Evolutionary conservation across 2,329 filamentous ascomycete genomes (phyloP).

Genomic region (Teratosphaeriaceae sp.): DNA sequence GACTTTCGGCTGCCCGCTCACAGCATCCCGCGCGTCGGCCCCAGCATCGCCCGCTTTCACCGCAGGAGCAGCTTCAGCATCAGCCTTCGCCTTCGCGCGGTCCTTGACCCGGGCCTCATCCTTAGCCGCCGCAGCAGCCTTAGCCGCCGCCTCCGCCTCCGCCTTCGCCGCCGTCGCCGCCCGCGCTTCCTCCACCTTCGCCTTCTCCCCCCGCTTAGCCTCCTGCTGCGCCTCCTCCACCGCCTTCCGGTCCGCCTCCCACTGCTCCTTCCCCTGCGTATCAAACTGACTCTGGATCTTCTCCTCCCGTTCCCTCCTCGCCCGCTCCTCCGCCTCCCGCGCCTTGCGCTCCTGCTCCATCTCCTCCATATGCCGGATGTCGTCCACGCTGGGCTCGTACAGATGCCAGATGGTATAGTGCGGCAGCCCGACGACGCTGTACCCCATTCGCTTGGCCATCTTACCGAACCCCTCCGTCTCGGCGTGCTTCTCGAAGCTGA

Average conservation of each 20-base stretch:
- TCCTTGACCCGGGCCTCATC: no score
- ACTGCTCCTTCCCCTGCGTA: slow-evolving; percentile 69
- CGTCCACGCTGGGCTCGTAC: slow-evolving; percentile 97
- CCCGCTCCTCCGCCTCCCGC: slow-evolving; percentile 72
- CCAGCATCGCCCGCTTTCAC: background rate
- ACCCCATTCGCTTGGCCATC: slow-evolving; percentile 97
- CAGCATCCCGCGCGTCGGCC: background rate
- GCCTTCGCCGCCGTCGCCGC: background rate
- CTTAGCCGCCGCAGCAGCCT: background rate
- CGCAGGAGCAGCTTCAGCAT: background rate
- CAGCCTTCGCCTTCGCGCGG: background rate
- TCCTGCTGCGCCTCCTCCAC: slow-evolving; percentile 37
- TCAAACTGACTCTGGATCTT: slow-evolving; percentile 77
- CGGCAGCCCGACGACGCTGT: slow-evolving; percentile 88
- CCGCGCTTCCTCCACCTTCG: slow-evolving; percentile 5
- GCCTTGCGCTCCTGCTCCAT: slow-evolving; percentile 84
- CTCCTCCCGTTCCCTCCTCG: slow-evolving; percentile 63
- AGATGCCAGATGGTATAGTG: slow-evolving; percentile 99
- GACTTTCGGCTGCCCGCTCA: background rate
- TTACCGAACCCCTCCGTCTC: slow-evolving; percentile 99
- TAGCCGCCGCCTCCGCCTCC: slow-evolving; percentile 1
- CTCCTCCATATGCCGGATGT: slow-evolving; percentile 96
- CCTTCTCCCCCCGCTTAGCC: slow-evolving; percentile 3
- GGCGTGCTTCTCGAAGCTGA: slow-evolving; percentile 97
- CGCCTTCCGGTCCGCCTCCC: slow-evolving; percentile 82